phyloP scores from a whole-genome alignment of 202 grass and related monocot genomes.

The Tripidium arundinaceum region DNA sequence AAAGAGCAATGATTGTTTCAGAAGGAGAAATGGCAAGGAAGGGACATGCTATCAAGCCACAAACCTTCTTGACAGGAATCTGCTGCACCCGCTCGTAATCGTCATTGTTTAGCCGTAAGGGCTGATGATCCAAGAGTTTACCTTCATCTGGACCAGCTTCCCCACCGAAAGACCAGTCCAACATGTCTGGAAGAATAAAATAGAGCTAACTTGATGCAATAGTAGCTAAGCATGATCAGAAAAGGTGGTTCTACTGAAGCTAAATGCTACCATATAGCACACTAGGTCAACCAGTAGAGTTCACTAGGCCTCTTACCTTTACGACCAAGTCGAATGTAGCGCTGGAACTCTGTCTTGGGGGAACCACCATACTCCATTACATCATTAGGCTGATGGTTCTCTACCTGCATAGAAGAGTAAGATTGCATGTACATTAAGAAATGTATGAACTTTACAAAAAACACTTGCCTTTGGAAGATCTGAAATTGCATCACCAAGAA shows the following conservation, averaged over 20 bases:
- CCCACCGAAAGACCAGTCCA: conserved; percentile 59
- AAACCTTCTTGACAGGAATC: conserved; percentile 78
- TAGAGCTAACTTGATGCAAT: neutral
- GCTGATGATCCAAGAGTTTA: conserved; percentile 70
- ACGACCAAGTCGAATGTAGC: conserved; percentile 58
- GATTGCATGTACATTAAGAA: neutral
- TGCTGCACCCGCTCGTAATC: conserved; percentile 56
- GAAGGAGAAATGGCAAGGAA: neutral
- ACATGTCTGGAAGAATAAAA: conserved; percentile 39
- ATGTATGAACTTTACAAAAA: neutral
- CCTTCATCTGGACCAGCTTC: conserved; percentile 29
- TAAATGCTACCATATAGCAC: too few species aligned
- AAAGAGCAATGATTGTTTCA: neutral
- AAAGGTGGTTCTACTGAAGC: neutral
- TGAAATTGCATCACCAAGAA: conserved; percentile 86
- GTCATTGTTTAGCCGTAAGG: conserved; percentile 65
- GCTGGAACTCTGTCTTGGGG: conserved; percentile 64
- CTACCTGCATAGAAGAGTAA: conserved; percentile 44
- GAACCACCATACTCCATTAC: conserved; percentile 44
- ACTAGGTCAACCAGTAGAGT: neutral
- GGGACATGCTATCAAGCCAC: neutral
- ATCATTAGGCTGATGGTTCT: conserved; percentile 56
- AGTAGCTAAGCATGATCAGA: neutral
- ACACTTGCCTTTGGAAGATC: conserved; percentile 59
- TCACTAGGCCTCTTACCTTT: conserved; percentile 35